Base-by-base conservation (phyloP, 2,329 filamentous ascomycete genomes). In the Ophiosphaerella herpotricha region DNA sequence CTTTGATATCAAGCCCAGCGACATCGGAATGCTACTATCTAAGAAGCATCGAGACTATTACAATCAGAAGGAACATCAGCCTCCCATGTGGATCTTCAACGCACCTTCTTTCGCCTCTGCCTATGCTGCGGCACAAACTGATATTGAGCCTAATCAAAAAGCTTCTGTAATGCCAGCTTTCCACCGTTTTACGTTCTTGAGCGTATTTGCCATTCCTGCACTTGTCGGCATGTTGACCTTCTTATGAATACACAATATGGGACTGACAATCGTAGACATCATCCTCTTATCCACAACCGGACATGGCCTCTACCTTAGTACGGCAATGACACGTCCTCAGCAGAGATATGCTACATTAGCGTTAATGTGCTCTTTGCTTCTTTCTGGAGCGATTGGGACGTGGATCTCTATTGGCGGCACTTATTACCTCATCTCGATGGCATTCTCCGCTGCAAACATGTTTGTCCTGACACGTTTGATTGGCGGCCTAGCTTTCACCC, bases 401-500 rank as follows among this genome's bases (percentile, higher is more conserved):
- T 86, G 82, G 83, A 84, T 86, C 35, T 82, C 82, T 6, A 83
- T 82, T 48, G 82, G 82, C 24, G 84, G 84, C 2, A 82, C 81
- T 29, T 87, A 85, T 66, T 87, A 86, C 55, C 76, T 86, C 5
- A 75, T 79, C 35, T 80, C 78, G 0, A 81, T 81, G 78, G 80
- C 80, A 2, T 82, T 82, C 54, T 77, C 79, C 1, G 79, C 79
- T 1, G 78, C 79, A 39, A 82, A 81, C 53, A 80, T 82, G 77
- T 82, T 82, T 50, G 76, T 82, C 9, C 70, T 82, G 18, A 80
- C 78, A n/a, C 73, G 79, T 13, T 61, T 80, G n/a, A 74, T 80
- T 47, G 77, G 77, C n/a, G 78, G 80, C 26, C 70, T 81, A 37
- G 77, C 78, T 3, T 77, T 81, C 48, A 78, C 76, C 3, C 64